A percentile compares a stretch with the other conserved stretches of the same genome.
These are phyloP conservation scores for Cutaneotrichosporon sp. DNA, from an alignment of 1,284 basidiomycete genomes.

Conservation along the genomic window DNA sequence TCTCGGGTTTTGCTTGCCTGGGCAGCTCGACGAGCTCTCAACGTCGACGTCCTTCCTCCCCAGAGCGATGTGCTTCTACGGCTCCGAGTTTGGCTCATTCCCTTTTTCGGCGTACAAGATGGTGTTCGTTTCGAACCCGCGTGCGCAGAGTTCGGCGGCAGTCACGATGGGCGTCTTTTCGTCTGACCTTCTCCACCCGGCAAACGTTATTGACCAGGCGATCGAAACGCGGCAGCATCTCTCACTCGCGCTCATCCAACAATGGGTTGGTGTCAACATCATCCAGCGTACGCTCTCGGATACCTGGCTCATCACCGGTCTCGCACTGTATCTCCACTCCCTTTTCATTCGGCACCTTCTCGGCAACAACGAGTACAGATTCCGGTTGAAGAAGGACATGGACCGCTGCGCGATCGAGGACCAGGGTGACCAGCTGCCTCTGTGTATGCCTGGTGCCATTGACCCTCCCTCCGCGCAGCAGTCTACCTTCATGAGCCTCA, in stretches of 20 bases:
- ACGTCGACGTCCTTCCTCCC: conserved; percentile 74
- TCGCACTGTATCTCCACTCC: conserved; percentile 86
- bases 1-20: conserved; percentile 89
- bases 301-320: conserved; percentile 91
- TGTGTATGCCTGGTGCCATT: conserved; percentile 78
- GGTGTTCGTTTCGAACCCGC: conserved; percentile 90
- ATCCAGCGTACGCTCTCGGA: conserved; percentile 93
- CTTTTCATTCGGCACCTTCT: conserved; percentile 84
- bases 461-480: conserved; percentile 78
- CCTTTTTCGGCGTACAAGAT: conserved; percentile 94
- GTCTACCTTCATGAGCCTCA: conserved; percentile 88
- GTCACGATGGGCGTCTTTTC: conserved; percentile 80
- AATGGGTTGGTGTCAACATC: conserved; percentile 98
- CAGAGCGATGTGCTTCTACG: conserved; percentile 87
- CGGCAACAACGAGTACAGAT: conserved; percentile 97
- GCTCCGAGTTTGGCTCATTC: conserved; percentile 91
- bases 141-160: conserved; percentile 73
- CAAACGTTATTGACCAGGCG: conserved; percentile 89
- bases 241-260: conserved; percentile 83
- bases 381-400: conserved; percentile 93
- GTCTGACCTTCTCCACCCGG: conserved; percentile 79
- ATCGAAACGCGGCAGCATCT: conserved; percentile 85
- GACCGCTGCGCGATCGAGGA: conserved; percentile 88
- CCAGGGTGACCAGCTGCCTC: conserved; percentile 83
- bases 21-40: conserved; percentile 64